These are phyloP conservation scores for Coniochaeta sp. DNA, from an alignment of 2,329 filamentous ascomycete genomes.

Conservation along the genomic window DNA sequence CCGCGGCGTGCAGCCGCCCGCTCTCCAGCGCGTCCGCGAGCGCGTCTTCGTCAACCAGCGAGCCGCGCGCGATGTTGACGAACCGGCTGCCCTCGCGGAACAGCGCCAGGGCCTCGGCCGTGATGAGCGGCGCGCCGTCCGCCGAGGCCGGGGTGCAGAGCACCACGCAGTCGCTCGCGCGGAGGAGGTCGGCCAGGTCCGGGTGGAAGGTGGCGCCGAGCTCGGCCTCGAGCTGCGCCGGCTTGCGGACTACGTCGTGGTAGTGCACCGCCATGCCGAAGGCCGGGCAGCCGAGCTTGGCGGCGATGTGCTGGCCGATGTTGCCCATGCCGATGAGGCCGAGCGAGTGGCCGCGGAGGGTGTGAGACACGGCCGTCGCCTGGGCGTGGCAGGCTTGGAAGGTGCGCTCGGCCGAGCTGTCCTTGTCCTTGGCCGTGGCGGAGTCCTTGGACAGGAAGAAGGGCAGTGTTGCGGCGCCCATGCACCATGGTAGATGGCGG, in stretches of 20 bases:
- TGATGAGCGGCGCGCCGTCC: slow-evolving; percentile 42
- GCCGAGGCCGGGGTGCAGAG: slow-evolving; percentile 49
- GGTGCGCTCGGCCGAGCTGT: slow-evolving; percentile 2
- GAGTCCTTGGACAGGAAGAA: slow-evolving; percentile 13
- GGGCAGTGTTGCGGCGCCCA: slow-evolving; percentile 42
- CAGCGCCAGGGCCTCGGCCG: slow-evolving; percentile 33
- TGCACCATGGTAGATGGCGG: slow-evolving; percentile 59
- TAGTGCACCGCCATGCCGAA: slow-evolving; percentile 65
- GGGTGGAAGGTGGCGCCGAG: slow-evolving; percentile 41
- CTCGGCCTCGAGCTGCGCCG: slow-evolving; percentile 29
- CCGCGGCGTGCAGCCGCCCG: slow-evolving; percentile 42
- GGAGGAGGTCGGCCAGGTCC: slow-evolving; percentile 44
- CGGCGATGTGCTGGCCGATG: slow-evolving; percentile 56
- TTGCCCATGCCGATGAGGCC: slow-evolving; percentile 66
- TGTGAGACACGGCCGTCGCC: slow-evolving; percentile 53
- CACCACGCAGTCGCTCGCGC: slow-evolving; percentile 50
- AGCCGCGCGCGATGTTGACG: slow-evolving; percentile 60
- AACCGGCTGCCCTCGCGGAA: slow-evolving; percentile 51
- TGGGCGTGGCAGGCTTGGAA: slow-evolving; percentile 55
- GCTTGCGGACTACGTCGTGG: slow-evolving; percentile 48
- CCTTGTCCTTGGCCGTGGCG: slow-evolving; percentile 1
- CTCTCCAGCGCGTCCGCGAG: slow-evolving; percentile 50
- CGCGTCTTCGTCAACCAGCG: slow-evolving; percentile 58
- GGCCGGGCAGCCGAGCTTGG: slow-evolving; percentile 41
- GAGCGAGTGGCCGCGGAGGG: slow-evolving; percentile 52